Evolutionary conservation across 352 stramenopile species (phyloP).

Genomic region (Phytophthora quininea): DNA sequence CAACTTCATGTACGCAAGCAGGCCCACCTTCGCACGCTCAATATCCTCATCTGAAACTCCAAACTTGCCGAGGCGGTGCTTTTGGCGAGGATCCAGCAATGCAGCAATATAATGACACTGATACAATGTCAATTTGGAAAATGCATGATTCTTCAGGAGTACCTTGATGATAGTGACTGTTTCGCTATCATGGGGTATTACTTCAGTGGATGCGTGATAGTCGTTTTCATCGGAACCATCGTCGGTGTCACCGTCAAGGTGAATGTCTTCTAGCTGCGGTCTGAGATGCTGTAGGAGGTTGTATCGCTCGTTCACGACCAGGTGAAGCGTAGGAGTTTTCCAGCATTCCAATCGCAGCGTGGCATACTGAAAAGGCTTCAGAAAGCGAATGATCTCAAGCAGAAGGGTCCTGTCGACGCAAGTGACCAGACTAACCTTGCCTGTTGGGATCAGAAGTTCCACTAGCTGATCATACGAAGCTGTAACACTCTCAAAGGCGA

Average conservation of each 20-base stretch:
- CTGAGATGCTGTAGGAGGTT: background rate
- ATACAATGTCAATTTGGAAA: background rate
- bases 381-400: background rate
- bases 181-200: no score
- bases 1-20: background rate
- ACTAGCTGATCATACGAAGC: slow-evolving; percentile 3
- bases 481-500: slow-evolving; percentile 8
- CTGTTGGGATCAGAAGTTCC: background rate
- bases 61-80: background rate
- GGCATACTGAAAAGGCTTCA: background rate
- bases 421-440: slow-evolving; percentile 1
- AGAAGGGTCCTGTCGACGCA: slow-evolving; percentile 5
- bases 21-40: background rate
- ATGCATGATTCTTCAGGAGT: background rate
- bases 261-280: background rate
- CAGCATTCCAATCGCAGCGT: background rate
- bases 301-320: background rate
- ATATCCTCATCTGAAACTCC: background rate
- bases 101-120: background rate
- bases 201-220: no score
- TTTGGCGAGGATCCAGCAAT: background rate
- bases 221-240: no score
- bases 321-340: background rate
- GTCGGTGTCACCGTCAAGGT: no score
- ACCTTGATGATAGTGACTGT: background rate